Evolutionary conservation across 768 basidiomycete genomes (phyloP).

Genomic region (Suillus placidus): DNA sequence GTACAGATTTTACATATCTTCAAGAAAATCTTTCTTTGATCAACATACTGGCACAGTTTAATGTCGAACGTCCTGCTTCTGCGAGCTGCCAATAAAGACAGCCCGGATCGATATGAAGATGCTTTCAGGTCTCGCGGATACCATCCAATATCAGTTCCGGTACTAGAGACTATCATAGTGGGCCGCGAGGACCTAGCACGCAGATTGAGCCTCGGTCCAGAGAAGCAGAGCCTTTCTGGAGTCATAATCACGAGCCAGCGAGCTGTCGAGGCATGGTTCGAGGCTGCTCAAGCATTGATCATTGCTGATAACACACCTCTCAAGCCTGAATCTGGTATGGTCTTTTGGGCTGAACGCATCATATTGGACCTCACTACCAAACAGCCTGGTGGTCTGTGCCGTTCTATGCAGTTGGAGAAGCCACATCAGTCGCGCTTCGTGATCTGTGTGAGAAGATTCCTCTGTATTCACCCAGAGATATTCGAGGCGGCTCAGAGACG

Average conservation of each 20-base stretch:
- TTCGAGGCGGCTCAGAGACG: conserved; percentile 50
- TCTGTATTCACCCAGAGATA: conserved; percentile 39
- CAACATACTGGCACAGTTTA: background rate
- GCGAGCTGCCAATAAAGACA: conserved; percentile 37
- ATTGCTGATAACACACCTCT: conserved; percentile 12
- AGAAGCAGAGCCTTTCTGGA: conserved; percentile 43
- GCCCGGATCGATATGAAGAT: conserved; percentile 60
- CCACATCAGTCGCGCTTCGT: conserved; percentile 55
- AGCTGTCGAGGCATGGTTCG: conserved; percentile 71
- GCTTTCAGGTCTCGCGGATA: conserved; percentile 53
- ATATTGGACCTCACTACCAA: conserved; percentile 21
- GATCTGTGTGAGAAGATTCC: conserved; percentile 37
- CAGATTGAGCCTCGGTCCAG: conserved; percentile 45
- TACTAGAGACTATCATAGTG: conserved; percentile 65
- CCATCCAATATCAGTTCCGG: conserved; percentile 60
- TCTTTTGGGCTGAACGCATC: background rate
- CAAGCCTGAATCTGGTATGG: conserved; percentile 20
- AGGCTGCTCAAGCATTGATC: conserved; percentile 37
- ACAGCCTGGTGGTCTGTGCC: conserved; percentile 58
- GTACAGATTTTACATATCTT: no score
- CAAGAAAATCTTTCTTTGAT: no score
- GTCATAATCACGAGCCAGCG: conserved; percentile 82
- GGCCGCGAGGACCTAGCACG: conserved; percentile 49
- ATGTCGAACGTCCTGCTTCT: conserved; percentile 45
- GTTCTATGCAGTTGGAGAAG: conserved; percentile 79